Evolutionary conservation across 148 eudicot species (phyloP).

Genomic region (Rhododendron griersonianum): DNA sequence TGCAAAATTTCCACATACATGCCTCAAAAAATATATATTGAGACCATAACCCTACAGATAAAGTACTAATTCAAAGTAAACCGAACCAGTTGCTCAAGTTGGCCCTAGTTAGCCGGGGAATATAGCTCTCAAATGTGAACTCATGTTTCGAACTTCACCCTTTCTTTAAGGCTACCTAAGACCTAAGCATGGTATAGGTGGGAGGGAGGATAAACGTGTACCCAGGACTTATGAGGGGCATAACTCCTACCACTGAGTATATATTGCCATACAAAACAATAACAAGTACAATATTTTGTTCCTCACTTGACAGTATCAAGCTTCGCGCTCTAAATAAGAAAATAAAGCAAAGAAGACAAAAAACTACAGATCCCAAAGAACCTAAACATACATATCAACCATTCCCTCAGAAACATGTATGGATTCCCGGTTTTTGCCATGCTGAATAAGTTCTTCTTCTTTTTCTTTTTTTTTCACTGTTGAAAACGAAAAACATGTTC

Average conservation of each 20-base stretch:
- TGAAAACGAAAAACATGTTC: not conserved
- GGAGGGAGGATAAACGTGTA: not conserved
- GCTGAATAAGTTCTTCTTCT: not conserved
- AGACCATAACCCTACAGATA: not conserved
- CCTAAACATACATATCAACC: not conserved
- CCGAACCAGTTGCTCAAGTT: not conserved
- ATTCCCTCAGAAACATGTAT: not conserved
- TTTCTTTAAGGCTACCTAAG: not conserved
- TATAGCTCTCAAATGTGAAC: not conserved
- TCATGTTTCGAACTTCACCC: not conserved
- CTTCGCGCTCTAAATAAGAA: not conserved
- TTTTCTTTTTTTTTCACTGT: not conserved
- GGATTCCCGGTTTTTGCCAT: not conserved
- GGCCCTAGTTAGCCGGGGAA: not conserved
- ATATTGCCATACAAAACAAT: not conserved
- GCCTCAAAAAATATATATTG: not conserved
- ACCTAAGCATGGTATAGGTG: not conserved
- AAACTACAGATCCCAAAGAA: not conserved
- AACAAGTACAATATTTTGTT: not conserved
- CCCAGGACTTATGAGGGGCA: not conserved
- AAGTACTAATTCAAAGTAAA: not conserved
- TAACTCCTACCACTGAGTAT: not conserved
- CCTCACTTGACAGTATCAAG: not conserved
- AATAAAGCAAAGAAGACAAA: not conserved
- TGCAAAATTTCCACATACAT: constrained; percentile 5